phyloP scores from a whole-genome alignment of 257 asterid genomes.

The Solanum pinnatisectum region DNA sequence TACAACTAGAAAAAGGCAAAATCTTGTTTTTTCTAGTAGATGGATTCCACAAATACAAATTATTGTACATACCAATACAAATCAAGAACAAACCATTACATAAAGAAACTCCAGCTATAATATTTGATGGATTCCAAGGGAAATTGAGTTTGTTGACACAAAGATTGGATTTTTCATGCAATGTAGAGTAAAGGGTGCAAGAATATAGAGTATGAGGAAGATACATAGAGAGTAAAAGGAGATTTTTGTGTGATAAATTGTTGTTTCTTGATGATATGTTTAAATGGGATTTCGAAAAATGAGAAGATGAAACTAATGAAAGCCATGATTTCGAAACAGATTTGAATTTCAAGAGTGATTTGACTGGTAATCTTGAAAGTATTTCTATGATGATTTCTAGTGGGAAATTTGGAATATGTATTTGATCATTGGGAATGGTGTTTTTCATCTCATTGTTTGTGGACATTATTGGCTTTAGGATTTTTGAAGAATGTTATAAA shows the following conservation, averaged over 20 bases:
- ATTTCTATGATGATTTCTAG: constrained; percentile 33
- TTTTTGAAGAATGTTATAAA: neutral
- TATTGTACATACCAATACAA: constrained; percentile 20
- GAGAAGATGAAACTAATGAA: constrained; percentile 16
- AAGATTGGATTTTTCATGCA: neutral
- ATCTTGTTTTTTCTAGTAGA: constrained; percentile 16
- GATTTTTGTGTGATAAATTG: neutral
- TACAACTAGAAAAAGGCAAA: constrained; percentile 12
- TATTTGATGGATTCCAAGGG: neutral
- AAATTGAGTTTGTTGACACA: neutral
- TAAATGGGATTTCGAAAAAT: constrained; percentile 27
- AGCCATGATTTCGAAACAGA: constrained; percentile 41
- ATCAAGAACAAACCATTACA: constrained; percentile 28
- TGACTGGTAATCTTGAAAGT: constrained; percentile 39
- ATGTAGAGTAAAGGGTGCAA: neutral
- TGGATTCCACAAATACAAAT: constrained; percentile 41
- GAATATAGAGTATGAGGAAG: constrained; percentile 1
- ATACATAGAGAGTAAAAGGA: constrained; percentile 10
- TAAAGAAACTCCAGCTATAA: constrained; percentile 12
- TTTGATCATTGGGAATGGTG: neutral
- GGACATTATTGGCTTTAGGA: neutral
- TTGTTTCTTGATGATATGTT: constrained; percentile 1
- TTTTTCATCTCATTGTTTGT: neutral
- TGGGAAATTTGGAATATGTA: constrained; percentile 16
- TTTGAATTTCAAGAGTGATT: constrained; percentile 33